Conservation (phyloP, 768 basidiomycete species). For the Paxillus rubicundulus region DNA sequence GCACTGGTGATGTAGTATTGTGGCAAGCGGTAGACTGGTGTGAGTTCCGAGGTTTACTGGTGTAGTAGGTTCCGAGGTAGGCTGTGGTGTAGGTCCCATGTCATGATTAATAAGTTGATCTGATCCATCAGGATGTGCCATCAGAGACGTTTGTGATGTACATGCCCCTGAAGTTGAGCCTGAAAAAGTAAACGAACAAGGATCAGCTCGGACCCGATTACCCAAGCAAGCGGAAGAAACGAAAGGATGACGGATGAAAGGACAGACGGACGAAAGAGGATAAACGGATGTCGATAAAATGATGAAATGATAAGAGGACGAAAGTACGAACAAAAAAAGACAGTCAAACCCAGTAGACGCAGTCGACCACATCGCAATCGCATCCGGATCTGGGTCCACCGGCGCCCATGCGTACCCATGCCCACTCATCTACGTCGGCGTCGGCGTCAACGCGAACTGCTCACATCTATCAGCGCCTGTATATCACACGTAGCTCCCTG, state of each 20-base stretch:
- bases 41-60: no score
- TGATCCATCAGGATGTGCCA: no score
- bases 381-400: conserved; percentile 38
- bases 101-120: no score
- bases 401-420: background rate
- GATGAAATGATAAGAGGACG: no score
- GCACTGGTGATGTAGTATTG: no score
- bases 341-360: conserved; percentile 62
- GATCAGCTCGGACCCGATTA: background rate
- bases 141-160: conserved; percentile 34
- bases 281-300: no score
- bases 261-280: no score
- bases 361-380: conserved; percentile 61
- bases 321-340: conserved; percentile 5
- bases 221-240: background rate
- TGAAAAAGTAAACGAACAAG: conserved; percentile 6
- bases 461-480: background rate
- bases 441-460: background rate
- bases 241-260: no score
- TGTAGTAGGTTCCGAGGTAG: no score
- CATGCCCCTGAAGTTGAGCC: conserved; percentile 40
- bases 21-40: no score
- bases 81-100: no score
- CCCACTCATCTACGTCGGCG: background rate
- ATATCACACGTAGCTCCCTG: no score